Evolutionary conservation across 805 yeast genomes (phyloP).

Genomic region (Schwanniomyces yamadae): DNA sequence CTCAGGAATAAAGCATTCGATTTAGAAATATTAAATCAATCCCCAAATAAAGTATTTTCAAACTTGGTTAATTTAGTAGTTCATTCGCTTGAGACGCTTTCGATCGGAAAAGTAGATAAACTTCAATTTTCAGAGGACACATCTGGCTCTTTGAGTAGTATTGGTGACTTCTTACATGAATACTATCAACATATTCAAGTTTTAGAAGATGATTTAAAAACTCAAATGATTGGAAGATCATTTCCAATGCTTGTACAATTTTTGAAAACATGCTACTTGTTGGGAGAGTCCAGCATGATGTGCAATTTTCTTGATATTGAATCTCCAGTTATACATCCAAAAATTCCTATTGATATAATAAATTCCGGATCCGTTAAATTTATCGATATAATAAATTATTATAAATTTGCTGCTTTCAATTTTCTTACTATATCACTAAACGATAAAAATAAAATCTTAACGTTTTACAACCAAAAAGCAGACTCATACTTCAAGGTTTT

Average conservation of each 20-base stretch:
- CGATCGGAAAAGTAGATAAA: constrained; percentile 12
- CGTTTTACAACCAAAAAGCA: constrained; percentile 15
- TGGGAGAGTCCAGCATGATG: constrained; percentile 18
- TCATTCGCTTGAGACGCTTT: constrained; percentile 13
- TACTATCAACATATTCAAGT: neutral
- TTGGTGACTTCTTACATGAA: constrained; percentile 1
- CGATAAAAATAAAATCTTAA: constrained; percentile 6
- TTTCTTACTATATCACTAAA: constrained; percentile 19
- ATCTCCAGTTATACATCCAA: constrained; percentile 16
- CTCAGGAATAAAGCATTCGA: neutral
- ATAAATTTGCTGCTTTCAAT: constrained; percentile 28
- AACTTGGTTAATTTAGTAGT: constrained; percentile 4
- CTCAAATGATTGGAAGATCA: constrained; percentile 1
- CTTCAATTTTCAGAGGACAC: constrained; percentile 2
- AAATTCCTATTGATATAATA: constrained; percentile 19
- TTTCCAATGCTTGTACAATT: constrained; percentile 18
- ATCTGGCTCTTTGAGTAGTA: neutral
- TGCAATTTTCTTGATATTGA: constrained; percentile 12
- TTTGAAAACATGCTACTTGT: constrained; percentile 14
- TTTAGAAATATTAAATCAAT: constrained; percentile 4
- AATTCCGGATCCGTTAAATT: constrained; percentile 13
- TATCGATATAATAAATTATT: constrained; percentile 21
- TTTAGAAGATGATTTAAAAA: constrained; percentile 1
- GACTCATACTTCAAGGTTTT: constrained; percentile 24
- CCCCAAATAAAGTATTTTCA: constrained; percentile 4